Base-by-base conservation (phyloP, 495 filamentous ascomycete genomes). In the Penicillium argentinense region DNA sequence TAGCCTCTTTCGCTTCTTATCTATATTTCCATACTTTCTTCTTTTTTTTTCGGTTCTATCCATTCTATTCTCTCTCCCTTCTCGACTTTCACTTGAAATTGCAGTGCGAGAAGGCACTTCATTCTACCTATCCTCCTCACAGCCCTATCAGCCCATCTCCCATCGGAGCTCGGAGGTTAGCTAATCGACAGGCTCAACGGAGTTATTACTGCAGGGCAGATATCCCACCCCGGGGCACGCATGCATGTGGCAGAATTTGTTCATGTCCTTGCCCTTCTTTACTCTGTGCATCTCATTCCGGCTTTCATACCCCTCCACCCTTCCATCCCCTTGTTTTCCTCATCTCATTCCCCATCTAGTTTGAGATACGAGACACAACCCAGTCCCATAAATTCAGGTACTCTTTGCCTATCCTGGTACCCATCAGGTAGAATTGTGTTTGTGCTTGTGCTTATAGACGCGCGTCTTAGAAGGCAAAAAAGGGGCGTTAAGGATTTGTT, bases 351-450 rank as follows among this genome's bases (percentile, higher is more conserved):
- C 26, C 16, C 26, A 47, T 56, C 56, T 54, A 49, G 54, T 16
- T 45, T 48, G 33, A 51, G 49, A 57, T 42, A 46, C 32, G 14
- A 39, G 25, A 23, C 24, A 33, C 28, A 18, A 23, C 14, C n/a
- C 17, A n/a, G 33, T 27, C 8, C 29, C 29, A 51, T 45, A n/a
- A 59, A 55, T 55, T 32, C 22, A 53, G 39, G 45, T 46, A 39
- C 27, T 33, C 23, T 36, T 29, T 33, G 27, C 12, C 27, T 45
- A 22, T 45, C 27, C 34, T 13, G 39, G 38, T 45, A 14, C 9
- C 9, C 17, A 41, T 38, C 47, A 50, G 52, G 42, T 49, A 53
- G 45, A 42, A 3, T 33, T 30, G 8, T 28, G 21, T 34, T 42
- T 50, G 17, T 22, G 33, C 17, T 38, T 38, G 17, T 22, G 33